Base-by-base conservation (phyloP, 148 eudicot species). In the Beta vulgaris region DNA sequence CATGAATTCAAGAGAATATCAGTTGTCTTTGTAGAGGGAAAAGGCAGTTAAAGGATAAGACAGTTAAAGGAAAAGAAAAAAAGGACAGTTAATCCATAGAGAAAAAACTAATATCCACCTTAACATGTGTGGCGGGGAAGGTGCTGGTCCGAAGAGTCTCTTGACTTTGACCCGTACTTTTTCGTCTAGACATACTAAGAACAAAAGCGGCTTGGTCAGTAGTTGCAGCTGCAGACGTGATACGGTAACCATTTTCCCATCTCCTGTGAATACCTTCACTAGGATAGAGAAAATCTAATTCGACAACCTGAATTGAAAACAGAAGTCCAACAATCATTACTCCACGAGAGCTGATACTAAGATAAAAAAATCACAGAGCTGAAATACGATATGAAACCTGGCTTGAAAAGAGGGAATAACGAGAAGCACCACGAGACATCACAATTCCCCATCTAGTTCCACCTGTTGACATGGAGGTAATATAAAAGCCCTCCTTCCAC, bases 401-500 rank as follows among this genome's bases (percentile, higher is more conserved):
- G 18, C 43, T 39, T 66, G 49, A 39, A 62, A 13, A 66, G 23
- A 66, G 48, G 16, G 43, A 35, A 32, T 7, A 31, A 63, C 68
- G 42, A 6, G 61, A 37, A 48, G 89, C 80, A 31, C 96, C 90
- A 57, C 97, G 97, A 69, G 97, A 91, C 98, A 94, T 91, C 16
- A 94, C 96, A 81, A 94, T 82, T 48, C 87, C 98, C 98, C 97
- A 94, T 82, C 86, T 82, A 79, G 76, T 86, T 78, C 90, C 96
- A 55, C 97, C 91, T 34, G 98, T 94, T 58, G 93, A 93, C 98
- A 94, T 94, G 62, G 97, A 76, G 74, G 98, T 94, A 31, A 91
- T 90, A 74, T 82, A 82, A 64, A 94, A 94, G 9, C 97, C 97
- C 77, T 94, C 98, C 73, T 83, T 89, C 97, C 98, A 94, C 75